Evolutionary conservation across 2,329 filamentous ascomycete species (phyloP), one percentile per base, ranked within the genome.

Genomic region (Coniosporium tulheliwenetii): DNA sequence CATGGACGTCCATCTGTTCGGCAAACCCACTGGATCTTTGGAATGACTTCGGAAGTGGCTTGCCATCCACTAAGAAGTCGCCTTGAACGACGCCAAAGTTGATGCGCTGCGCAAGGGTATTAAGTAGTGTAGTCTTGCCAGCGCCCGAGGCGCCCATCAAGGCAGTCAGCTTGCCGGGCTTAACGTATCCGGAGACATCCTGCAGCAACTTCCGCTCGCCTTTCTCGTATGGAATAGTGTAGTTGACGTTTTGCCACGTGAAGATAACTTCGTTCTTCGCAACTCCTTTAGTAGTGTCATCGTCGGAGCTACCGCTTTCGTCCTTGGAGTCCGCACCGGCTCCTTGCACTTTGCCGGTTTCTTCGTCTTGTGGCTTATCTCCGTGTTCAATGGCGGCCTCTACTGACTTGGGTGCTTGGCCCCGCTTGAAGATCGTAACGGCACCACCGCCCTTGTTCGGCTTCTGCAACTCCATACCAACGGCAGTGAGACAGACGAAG

Each of bases 211-310:
- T 56, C 10, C 64, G 53, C 37, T 66, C 61, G 2, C 61, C 60
- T 32, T 58, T 57, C 15, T 65, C 54, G 26, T 64, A 66, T 9
- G 64, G 61, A 44, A 86, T 80, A 0, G 74, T 81, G 55, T 94
- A 94, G 53, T 79, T 84, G 44, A 95, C 75, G 47, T 82, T 69
- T 55, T 89, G 82, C 81, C 85, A 94, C 0, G 86, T 93, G 44
- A 93, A 64, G 33, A 65, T 56, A 38, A 43, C 57, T 39, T 80
- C 75, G 44, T 79, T 79, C 50, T 72, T 74, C 1, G 73, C 72
- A 10, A 81, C 69, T 2, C 66, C 65, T 30, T 67, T 58, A 36
- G 66, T 55, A 0, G 50, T 48, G 37, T 51, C 48, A 9, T 48
- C 47, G 33, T 54, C 43, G 14, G 44, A 47, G 12, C 50, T 52